phyloP scores from a whole-genome alignment of 2,329 filamentous ascomycete species.

The Alternaria incomplexa region DNA sequence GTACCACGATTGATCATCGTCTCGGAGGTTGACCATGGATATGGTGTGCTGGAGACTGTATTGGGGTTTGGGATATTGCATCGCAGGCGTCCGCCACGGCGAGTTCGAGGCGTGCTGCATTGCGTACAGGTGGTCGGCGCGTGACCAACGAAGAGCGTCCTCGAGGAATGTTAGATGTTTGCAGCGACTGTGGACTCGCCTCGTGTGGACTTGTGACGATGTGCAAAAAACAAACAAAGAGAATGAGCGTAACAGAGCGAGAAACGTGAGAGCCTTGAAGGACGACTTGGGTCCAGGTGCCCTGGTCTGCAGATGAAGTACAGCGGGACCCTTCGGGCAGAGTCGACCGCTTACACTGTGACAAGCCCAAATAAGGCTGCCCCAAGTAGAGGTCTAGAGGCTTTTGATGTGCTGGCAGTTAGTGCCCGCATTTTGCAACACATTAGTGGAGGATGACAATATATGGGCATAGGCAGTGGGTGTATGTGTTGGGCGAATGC shows the following conservation, averaged over 20 bases:
- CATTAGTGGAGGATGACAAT: constrained; percentile 47
- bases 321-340: constrained; percentile 29
- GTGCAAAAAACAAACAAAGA: constrained; percentile 36
- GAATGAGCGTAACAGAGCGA: constrained; percentile 32
- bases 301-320: constrained; percentile 44
- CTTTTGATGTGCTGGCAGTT: constrained; percentile 51
- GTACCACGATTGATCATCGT: constrained; percentile 47
- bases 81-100: constrained; percentile 42
- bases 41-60: constrained; percentile 47
- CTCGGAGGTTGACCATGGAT: constrained; percentile 48
- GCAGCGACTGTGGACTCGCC: constrained; percentile 16
- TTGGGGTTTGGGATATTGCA: constrained; percentile 43
- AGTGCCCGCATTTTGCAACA: constrained; percentile 45
- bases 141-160: constrained; percentile 29
- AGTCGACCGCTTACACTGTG: constrained; percentile 23
- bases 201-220: constrained; percentile 24
- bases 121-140: constrained; percentile 30
- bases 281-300: constrained; percentile 36
- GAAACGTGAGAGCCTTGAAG: constrained; percentile 33
- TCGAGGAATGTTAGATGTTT: constrained; percentile 19
- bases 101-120: constrained; percentile 47
- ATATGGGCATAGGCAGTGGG: constrained; percentile 37
- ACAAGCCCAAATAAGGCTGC: constrained; percentile 39
- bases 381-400: constrained; percentile 35
- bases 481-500: constrained; percentile 49